These are phyloP conservation scores for Aspergillus pseudonomiae DNA, from an alignment of 2,329 filamentous ascomycete species.

Conservation along the genomic window DNA sequence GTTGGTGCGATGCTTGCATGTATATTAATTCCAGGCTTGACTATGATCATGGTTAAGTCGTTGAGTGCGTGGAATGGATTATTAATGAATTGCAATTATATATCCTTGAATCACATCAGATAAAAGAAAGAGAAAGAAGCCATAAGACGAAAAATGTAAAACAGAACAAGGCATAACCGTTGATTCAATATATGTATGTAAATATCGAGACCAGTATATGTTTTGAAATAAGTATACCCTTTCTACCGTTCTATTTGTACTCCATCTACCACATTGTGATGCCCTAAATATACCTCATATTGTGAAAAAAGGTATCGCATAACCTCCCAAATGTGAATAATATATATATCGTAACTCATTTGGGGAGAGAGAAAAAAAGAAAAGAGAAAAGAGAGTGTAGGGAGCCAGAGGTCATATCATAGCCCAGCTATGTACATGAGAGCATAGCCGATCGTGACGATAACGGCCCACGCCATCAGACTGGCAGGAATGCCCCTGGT, in stretches of 20 bases:
- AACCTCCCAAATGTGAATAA: not conserved
- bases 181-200: not conserved
- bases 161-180: not conserved
- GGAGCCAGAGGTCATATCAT: slow-evolving; percentile 36
- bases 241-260: slow-evolving; percentile 6
- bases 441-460: slow-evolving; percentile 87
- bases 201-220: not conserved
- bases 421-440: slow-evolving; percentile 78
- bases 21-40: slow-evolving; percentile 22
- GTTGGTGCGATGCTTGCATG: slow-evolving; percentile 16
- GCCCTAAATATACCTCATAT: not conserved
- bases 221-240: not conserved
- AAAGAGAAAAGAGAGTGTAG: not conserved
- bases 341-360: not conserved
- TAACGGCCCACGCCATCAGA: slow-evolving; percentile 76
- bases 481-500: slow-evolving; percentile 89
- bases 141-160: not conserved
- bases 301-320: not conserved
- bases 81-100: not conserved
- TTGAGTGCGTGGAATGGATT: not conserved
- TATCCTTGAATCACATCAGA: not conserved
- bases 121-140: not conserved
- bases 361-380: not conserved
- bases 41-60: slow-evolving; percentile 7
- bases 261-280: not conserved